A percentile compares a stretch with the other conserved stretches of the same genome.
These are phyloP conservation scores for Citrus sp. DNA, from an alignment of 345 rosid genomes.

Conservation along the genomic window DNA sequence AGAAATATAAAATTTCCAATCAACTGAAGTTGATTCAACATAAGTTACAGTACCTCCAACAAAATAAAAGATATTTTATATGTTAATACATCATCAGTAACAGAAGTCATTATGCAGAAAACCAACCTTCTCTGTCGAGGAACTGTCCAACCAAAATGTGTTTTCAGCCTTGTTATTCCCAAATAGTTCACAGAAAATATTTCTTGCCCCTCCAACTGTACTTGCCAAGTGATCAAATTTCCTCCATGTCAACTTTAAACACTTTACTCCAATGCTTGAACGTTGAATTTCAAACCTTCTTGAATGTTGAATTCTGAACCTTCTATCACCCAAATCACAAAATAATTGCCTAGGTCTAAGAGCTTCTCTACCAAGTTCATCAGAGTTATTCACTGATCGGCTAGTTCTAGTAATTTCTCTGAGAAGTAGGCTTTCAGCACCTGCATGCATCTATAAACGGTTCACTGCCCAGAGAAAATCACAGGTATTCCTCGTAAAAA, in stretches of 20 bases:
- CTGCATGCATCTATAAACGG: constrained; percentile 76
- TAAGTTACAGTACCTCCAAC: background rate
- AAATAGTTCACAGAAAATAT: constrained; percentile 64
- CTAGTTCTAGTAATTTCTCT: constrained; percentile 40
- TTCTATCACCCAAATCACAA: constrained; percentile 24
- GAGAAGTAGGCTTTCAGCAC: constrained; percentile 40
- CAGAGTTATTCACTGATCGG: constrained; percentile 24
- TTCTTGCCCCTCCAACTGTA: constrained; percentile 72
- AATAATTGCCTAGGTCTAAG: constrained; percentile 20
- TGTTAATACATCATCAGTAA: background rate
- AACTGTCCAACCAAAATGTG: constrained; percentile 97
- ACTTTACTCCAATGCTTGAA: constrained; percentile 25
- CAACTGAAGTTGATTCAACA: background rate
- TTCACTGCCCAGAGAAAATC: constrained; percentile 57
- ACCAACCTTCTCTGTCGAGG: constrained; percentile 84
- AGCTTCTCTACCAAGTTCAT: constrained; percentile 29
- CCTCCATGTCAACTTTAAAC: constrained; percentile 74
- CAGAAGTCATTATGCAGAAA: constrained; percentile 6
- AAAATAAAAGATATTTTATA: background rate
- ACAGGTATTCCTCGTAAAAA: constrained; percentile 1
- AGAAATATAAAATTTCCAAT: background rate
- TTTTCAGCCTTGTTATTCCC: constrained; percentile 50
- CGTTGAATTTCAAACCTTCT: constrained; percentile 31
- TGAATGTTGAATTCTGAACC: constrained; percentile 30
- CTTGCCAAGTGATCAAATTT: constrained; percentile 56